Evolutionary conservation across 176 grass and related monocot species (phyloP), one percentile per base, ranked within the genome.

Genomic region (Eleusine indica): DNA sequence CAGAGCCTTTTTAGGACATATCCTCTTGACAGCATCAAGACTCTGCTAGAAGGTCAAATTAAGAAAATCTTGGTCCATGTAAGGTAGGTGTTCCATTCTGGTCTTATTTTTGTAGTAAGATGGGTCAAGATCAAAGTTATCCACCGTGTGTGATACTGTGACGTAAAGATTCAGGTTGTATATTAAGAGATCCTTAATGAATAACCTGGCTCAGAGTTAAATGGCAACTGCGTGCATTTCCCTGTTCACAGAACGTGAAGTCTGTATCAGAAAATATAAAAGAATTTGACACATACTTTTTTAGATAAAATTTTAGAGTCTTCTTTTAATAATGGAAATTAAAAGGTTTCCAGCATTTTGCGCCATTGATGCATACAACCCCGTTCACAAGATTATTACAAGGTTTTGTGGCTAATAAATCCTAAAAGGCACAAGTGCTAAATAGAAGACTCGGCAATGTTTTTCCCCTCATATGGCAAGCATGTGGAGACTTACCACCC

Each of bases 11-110:
- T 91, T 97, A 60, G 95, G 94, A 37, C 90, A 76, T 78, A 97
- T 89, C 83, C 90, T 97, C 78, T 92, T 97, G 42, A 97, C 63
- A 84, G 88, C 84, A 75, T 92, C 81, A 71, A 97, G 90, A 63
- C 78, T 92, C 92, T 94, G 71, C 43, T 11, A 5, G 21, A 41
- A 46, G 9, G 22, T 56, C 25, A 72, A 30, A 42, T 54, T 84
- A 72, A 30, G 21, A 66, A 35, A 65, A 68, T 60, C 56, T 1
- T 53, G 71, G 19, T 4, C 70, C 21, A n/a, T n/a, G 25, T 63
- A 48, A 74, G 30, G 11, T 30, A 73, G 56, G 48, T 14, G 15
- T 16, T 25, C 1, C 7, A 7, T 21, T 44, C 10, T 30, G 43
- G 39, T 41, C 14, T 28, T 42, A 16, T 16, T 17, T 75, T 75